Evolutionary conservation across 148 eudicot genomes (phyloP), one percentile per base, ranked within the genome.

Genomic region (Cornus kousa): DNA sequence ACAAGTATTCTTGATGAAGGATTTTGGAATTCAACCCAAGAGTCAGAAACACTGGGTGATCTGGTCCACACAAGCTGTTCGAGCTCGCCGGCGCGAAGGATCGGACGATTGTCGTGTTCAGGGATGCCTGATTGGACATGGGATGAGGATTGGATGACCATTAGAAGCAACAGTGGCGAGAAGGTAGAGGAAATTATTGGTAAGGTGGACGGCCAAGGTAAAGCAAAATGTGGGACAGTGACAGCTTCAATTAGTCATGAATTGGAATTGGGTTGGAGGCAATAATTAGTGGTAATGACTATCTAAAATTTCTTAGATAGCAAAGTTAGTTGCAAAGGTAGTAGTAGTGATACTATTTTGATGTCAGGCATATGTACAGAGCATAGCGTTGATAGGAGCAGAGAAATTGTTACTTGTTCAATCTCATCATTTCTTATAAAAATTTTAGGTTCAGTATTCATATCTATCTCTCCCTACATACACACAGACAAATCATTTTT

Each of bases 1-100:
- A 90, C 91, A 35, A 87, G 92, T 74, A 77, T 92, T 53, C 88
- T 92, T 77, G 94, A 87, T 68, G 80, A 77, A 33, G 83, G 78
- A 9, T 67, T 93, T 17, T 93, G 97, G 91, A 81, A 75, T 33
- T 84, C 81, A 4, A 46, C 60, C 5, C 81, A 84, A 5, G 88
- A 82, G 71, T 20, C 82, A 14, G 79, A 77, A 17, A 70, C 78
- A 32, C 46, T 48, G 2, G 23, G 19, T 32, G 62, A 22, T 65
- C 55, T 48, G 37, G 50, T 69, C 72, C 73, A 48, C 14, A 75
- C 39, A 53, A 68, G 35, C 16, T 20, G 66, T 24, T 57, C 2
- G 31, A 68, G 77, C 53, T 70, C 67, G 60, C 76, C 84, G 17
- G 9, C 9, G 2, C 80, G 79, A 46, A 84, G 92, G 80, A 71